phyloP scores from a whole-genome alignment of 306 rosid species.

The Cucurbita maxima region DNA sequence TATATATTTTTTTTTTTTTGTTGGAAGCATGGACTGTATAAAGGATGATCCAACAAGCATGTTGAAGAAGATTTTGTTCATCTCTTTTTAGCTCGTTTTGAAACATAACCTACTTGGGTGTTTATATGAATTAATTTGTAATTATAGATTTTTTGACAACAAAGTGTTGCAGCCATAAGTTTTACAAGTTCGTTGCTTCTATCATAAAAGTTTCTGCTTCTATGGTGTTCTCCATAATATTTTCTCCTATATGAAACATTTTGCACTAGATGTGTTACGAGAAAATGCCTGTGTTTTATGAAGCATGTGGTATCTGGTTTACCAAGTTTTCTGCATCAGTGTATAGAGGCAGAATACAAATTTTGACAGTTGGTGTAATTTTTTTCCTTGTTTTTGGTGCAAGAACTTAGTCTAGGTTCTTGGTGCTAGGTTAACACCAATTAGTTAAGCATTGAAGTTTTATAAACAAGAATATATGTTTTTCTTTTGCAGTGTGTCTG shows the following conservation, averaged over 20 bases:
- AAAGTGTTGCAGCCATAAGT: background rate
- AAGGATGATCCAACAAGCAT: background rate
- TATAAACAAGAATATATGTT: background rate
- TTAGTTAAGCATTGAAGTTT: background rate
- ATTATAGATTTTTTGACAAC: background rate
- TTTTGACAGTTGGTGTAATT: background rate
- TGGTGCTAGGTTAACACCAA: background rate
- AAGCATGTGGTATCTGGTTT: background rate
- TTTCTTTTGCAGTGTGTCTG: slow-evolving; percentile 57
- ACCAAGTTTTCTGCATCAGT: background rate
- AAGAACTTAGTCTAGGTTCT: background rate
- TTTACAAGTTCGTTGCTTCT: background rate
- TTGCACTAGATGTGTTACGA: background rate
- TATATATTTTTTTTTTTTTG: background rate
- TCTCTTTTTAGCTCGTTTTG: background rate
- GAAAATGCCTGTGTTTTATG: background rate
- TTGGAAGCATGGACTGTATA: background rate
- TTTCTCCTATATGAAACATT: background rate
- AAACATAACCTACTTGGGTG: background rate
- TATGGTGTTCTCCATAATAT: background rate
- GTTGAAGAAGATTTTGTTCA: background rate
- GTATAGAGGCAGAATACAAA: background rate
- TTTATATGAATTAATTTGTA: background rate
- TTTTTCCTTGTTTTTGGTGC: background rate
- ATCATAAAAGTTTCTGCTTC: background rate